These are phyloP conservation scores for Suaeda aralocaspica DNA, from an alignment of 148 eudicot species.

Conservation along the genomic window DNA sequence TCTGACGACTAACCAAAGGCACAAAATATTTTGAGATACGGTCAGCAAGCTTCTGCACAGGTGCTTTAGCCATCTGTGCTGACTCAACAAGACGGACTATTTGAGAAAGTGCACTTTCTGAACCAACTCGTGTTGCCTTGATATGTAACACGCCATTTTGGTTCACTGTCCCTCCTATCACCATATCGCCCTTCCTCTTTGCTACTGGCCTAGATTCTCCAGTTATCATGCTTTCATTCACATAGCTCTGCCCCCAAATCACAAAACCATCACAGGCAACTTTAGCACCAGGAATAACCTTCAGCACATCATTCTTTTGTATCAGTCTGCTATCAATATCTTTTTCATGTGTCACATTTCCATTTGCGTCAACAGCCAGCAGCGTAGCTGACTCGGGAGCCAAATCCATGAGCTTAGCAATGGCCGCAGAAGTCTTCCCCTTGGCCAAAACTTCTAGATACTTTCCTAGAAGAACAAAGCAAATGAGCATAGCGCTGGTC, in stretches of 20 bases:
- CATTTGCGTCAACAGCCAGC: constrained; percentile 53
- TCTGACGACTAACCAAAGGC: constrained; percentile 60
- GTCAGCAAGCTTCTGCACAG: constrained; percentile 92
- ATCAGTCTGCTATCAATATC: constrained; percentile 86
- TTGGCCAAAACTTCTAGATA: constrained; percentile 88
- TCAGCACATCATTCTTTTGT: constrained; percentile 75
- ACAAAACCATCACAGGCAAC: constrained; percentile 91
- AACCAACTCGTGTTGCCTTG: constrained; percentile 80
- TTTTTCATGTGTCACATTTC: constrained; percentile 60
- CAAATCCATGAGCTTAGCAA: constrained; percentile 95
- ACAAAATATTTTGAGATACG: constrained; percentile 85
- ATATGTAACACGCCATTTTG: constrained; percentile 84
- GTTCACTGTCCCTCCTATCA: constrained; percentile 93
- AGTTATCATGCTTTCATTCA: constrained; percentile 93
- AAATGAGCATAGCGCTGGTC: constrained; percentile 91
- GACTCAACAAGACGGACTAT: constrained; percentile 93
- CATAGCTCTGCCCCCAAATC: constrained; percentile 87
- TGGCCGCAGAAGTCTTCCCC: constrained; percentile 94
- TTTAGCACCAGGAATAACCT: constrained; percentile 85
- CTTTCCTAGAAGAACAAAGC: constrained; percentile 87
- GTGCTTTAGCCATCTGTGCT: constrained; percentile 99
- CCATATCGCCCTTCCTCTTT: constrained; percentile 72
- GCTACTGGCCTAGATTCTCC: constrained; percentile 92
- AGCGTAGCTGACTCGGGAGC: constrained; percentile 78
- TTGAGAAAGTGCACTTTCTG: constrained; percentile 95